Conservation (phyloP, 2,329 filamentous ascomycete genomes). For the Rhinocladiella similis region DNA sequence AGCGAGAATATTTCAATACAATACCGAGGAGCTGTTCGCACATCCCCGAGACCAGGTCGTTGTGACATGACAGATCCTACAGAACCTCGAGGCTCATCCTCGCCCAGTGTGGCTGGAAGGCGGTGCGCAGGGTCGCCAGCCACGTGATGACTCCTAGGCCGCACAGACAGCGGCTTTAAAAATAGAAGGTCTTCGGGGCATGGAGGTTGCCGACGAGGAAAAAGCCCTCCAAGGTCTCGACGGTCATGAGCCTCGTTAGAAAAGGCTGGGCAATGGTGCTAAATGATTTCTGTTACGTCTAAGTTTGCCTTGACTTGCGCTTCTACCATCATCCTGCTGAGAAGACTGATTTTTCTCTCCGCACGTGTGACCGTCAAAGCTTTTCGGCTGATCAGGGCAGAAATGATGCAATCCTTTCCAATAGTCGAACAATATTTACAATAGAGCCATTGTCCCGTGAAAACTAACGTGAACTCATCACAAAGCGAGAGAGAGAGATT, state of each 20-base stretch:
- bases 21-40: background rate
- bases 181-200: background rate
- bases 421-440: background rate
- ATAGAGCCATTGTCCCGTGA: background rate
- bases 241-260: conserved; percentile 2
- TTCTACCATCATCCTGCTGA: background rate
- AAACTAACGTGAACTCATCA: too few relatives aligned
- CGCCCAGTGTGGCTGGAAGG: too few relatives aligned
- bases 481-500: too few relatives aligned
- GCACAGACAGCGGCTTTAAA: background rate
- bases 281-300: conserved; percentile 24
- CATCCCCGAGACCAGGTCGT: background rate
- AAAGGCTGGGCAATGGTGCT: background rate
- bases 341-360: conserved; percentile 15
- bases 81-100: too few relatives aligned
- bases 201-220: background rate
- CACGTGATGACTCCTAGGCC: background rate
- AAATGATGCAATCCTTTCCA: conserved; percentile 3
- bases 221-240: background rate
- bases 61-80: too few relatives aligned
- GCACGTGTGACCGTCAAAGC: conserved; percentile 23
- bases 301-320: conserved; percentile 4
- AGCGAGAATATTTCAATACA: too few relatives aligned
- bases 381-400: conserved; percentile 1
- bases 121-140: background rate